Base-by-base conservation (phyloP, 257 asterid species). In the Przewalskia tangutica region DNA sequence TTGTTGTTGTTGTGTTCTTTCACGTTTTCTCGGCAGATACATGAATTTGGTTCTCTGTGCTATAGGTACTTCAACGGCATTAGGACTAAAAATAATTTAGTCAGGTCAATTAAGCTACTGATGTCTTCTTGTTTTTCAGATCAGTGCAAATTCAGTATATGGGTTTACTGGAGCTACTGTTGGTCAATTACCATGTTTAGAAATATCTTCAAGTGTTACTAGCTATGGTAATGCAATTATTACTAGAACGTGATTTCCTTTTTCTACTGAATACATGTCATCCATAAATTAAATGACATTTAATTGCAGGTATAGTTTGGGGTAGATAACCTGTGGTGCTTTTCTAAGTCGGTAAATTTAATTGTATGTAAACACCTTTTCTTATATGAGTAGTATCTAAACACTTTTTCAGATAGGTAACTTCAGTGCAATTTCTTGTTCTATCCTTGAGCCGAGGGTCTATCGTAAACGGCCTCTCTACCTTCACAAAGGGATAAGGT, bases 141-240 rank as follows among this genome's bases (percentile, higher is more conserved):
- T 96, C 76, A 94, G 98, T 90, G 99, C 99, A 20, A 96, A 96
- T 87, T 96, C 99, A 78, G 98, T 96, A 38, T 94, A 96, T 84
- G 98, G 98, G 68, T 96, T 94, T 86, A 96, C 98, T 27, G 98
- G 99, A 89, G 98, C 98, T 71, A 91, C 98, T 38, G 80, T 94
- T 78, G 99, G 98, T 77, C 99, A 96, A 82, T 89, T 96, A 84
- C 99, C 99, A 86, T 96, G 99, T 85, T 73, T 96, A 83, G 99
- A 94, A 87, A 96, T 96, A 89, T 96, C 99, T 85, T 93, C 99
- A 42, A 94, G 99, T 87, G 99, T 96, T 56, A 96, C 99, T 76
- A 96, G 99, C 92, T 94, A 96, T 82, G 99, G 99, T 94, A 93
- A 84, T 84, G 79, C 78, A 84, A 83, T 50, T 50, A n/a, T 65